Evolutionary conservation across 2,329 filamentous ascomycete genomes (phyloP).

Genomic region (Colletotrichum aenigma): DNA sequence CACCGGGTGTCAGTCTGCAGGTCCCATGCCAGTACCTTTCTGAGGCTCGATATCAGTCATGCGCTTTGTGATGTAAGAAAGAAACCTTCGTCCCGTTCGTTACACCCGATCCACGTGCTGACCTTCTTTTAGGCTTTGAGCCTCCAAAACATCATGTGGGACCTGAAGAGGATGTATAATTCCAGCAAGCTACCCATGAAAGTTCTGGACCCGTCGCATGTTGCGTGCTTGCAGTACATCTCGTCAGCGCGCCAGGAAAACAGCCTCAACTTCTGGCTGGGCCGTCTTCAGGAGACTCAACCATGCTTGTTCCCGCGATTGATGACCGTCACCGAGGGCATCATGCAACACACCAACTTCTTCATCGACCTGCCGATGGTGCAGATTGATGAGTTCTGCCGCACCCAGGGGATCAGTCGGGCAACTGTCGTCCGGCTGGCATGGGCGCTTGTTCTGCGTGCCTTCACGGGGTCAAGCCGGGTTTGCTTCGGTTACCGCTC

Average conservation of each 20-base stretch:
- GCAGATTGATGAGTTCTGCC: constrained; percentile 48
- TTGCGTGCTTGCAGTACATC: constrained; percentile 42
- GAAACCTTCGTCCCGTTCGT: not conserved
- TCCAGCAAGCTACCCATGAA: constrained; percentile 38
- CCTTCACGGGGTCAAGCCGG: constrained; percentile 55
- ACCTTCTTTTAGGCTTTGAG: constrained; percentile 30
- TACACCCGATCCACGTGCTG: not conserved
- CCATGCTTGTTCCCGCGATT: constrained; percentile 53
- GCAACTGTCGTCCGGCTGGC: constrained; percentile 61
- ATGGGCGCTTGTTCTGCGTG: constrained; percentile 62
- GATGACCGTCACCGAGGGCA: constrained; percentile 21
- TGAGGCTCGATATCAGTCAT: constrained; percentile 56
- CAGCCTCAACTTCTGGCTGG: constrained; percentile 51
- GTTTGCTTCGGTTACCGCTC: constrained; percentile 61
- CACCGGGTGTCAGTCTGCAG: constrained; percentile 57
- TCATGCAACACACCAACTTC: constrained; percentile 39
- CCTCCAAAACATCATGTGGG: constrained; percentile 49
- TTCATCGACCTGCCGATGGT: constrained; percentile 44
- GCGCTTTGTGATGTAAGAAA: constrained; percentile 51
- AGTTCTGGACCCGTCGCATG: constrained; percentile 36
- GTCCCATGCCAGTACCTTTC: constrained; percentile 43
- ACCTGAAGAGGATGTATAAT: constrained; percentile 50
- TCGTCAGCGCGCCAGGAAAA: constrained; percentile 32
- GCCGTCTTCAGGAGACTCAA: constrained; percentile 38
- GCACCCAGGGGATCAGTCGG: constrained; percentile 42